Conservation (phyloP, 306 rosid species). For the Gastrolobium bilobum region DNA sequence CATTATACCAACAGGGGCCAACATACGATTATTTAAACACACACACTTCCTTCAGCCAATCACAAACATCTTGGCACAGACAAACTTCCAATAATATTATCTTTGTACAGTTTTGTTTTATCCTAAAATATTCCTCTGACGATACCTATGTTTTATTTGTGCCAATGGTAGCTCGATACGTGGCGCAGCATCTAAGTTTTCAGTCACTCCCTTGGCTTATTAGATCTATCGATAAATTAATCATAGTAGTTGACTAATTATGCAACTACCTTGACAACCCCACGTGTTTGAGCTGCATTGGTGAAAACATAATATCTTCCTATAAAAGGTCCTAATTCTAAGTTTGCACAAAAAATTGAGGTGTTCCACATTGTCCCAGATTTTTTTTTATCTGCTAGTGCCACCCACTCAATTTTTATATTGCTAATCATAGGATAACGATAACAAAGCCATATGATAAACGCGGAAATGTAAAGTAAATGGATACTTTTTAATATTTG, state of each 20-base stretch:
- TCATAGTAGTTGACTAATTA: constrained; percentile 12
- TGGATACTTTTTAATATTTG: neutral
- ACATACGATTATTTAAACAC: constrained; percentile 9
- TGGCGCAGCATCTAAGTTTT: neutral
- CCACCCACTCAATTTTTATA: constrained; percentile 30
- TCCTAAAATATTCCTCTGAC: neutral
- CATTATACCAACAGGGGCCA: neutral
- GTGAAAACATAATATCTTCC: neutral
- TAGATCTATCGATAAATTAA: neutral
- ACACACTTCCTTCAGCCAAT: neutral
- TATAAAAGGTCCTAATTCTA: neutral
- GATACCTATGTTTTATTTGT: constrained; percentile 23
- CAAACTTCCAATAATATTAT: neutral
- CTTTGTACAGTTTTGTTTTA: neutral
- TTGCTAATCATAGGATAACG: constrained; percentile 3
- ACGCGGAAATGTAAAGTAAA: constrained; percentile 20
- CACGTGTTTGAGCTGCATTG: neutral
- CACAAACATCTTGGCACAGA: neutral
- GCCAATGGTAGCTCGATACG: neutral
- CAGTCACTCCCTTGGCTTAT: neutral
- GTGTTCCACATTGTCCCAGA: neutral
- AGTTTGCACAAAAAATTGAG: neutral
- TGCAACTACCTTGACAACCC: neutral
- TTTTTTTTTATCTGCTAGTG: neutral
- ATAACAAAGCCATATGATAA: neutral